Conservation (phyloP, 1,284 basidiomycete species). For the Neonothopanus nambi region DNA sequence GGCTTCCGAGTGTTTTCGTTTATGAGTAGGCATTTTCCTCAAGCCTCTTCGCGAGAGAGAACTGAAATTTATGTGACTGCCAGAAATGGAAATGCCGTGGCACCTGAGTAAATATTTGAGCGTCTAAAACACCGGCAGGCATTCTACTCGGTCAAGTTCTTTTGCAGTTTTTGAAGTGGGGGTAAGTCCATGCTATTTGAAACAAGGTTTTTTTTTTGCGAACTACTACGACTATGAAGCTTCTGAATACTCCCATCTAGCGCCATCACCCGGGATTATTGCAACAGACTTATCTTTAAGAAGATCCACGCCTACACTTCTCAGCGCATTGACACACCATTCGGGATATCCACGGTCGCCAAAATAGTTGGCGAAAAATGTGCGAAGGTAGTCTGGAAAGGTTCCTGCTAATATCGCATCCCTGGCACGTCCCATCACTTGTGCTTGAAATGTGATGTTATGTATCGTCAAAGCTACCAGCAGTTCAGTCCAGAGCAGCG, state of each 20-base stretch:
- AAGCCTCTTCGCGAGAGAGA: no score
- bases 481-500: slow-evolving; percentile 14
- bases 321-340: slow-evolving; percentile 80
- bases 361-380: slow-evolving; percentile 76
- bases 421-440: slow-evolving; percentile 76
- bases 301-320: slow-evolving; percentile 75
- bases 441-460: slow-evolving; percentile 81
- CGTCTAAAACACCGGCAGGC: no score
- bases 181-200: no score
- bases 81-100: no score
- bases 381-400: slow-evolving; percentile 73
- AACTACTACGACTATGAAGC: no score
- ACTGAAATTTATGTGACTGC: no score
- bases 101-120: no score
- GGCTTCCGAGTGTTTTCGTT: slow-evolving; percentile 4
- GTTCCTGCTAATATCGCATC: slow-evolving; percentile 74
- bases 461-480: slow-evolving; percentile 70
- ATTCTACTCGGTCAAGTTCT: no score
- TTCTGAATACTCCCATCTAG: slow-evolving; percentile 72
- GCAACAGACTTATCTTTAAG: slow-evolving; percentile 49
- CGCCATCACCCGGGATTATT: slow-evolving; percentile 60
- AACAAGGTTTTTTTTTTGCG: no score
- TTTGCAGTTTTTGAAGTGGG: no score
- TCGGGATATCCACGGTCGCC: slow-evolving; percentile 70
- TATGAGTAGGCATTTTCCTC: neutral